Evolutionary conservation across 1,284 basidiomycete species (phyloP).

Genomic region (Austroboletus novae-zelandiae): DNA sequence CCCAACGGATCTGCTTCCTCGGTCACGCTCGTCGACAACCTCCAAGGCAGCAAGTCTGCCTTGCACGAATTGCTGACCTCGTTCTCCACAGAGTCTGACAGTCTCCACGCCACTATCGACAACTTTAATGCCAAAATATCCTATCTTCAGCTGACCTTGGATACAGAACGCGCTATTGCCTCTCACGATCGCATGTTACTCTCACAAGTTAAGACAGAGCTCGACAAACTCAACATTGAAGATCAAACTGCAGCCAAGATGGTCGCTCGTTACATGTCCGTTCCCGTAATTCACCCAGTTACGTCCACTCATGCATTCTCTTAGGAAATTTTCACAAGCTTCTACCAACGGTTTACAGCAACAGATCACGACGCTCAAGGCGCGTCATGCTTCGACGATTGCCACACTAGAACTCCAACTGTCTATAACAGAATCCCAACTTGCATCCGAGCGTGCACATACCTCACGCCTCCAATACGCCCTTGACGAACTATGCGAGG

Average conservation of each 20-base stretch:
- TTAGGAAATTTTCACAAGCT: conserved; percentile 83
- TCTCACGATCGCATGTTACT: conserved; percentile 46
- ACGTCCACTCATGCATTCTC: neutral
- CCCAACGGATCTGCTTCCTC: conserved; percentile 21
- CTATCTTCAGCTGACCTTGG: conserved; percentile 39
- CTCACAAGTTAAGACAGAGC: conserved; percentile 47
- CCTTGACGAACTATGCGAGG: conserved; percentile 72
- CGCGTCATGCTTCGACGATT: conserved; percentile 63
- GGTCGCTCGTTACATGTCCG: conserved; percentile 85
- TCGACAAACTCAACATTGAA: conserved; percentile 65
- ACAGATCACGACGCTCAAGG: conserved; percentile 58
- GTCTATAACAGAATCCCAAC: conserved; percentile 43
- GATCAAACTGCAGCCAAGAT: conserved; percentile 80
- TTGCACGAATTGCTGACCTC: conserved; percentile 51
- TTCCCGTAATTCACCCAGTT: neutral
- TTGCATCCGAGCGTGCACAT: conserved; percentile 43
- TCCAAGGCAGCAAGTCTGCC: conserved; percentile 48
- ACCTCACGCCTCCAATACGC: conserved; percentile 53
- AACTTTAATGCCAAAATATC: conserved; percentile 46
- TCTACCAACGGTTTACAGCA: conserved; percentile 69
- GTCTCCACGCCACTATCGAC: conserved; percentile 45
- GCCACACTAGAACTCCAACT: conserved; percentile 50
- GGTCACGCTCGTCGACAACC: conserved; percentile 37
- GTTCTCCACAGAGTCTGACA: conserved; percentile 47
- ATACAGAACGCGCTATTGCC: conserved; percentile 45